Evolutionary conservation across 2,329 filamentous ascomycete species (phyloP).

Genomic region (Colletotrichum sp.): DNA sequence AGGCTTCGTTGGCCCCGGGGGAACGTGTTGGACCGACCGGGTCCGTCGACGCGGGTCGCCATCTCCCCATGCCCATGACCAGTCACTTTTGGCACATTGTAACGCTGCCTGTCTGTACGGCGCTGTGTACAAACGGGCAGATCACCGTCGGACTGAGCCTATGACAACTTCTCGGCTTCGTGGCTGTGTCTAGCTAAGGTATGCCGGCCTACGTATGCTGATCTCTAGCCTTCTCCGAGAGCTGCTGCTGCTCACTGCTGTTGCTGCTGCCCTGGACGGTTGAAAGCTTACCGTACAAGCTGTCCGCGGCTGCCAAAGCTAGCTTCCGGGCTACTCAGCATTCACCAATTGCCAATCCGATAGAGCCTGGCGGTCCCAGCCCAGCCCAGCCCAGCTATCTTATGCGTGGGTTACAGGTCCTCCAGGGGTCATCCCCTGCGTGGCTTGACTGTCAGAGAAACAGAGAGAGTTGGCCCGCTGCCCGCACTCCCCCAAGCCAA

Average conservation of each 20-base stretch:
- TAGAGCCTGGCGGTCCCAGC: neutral
- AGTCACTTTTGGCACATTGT: neutral
- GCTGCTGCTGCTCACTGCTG: neutral
- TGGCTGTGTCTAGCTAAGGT: constrained; percentile 13
- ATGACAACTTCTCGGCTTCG: neutral
- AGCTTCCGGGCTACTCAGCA: neutral
- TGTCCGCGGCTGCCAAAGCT: neutral
- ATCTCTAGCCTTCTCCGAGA: neutral
- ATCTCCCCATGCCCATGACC: neutral
- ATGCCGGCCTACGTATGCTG: constrained; percentile 2
- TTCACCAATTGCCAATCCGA: neutral
- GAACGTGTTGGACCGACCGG: constrained; percentile 18
- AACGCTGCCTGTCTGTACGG: neutral
- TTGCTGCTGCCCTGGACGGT: neutral
- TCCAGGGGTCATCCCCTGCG: constrained; percentile 5
- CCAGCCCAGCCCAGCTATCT: neutral
- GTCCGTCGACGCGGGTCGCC: constrained; percentile 11
- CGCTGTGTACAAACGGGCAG: neutral
- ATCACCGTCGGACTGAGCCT: neutral
- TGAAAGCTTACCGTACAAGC: neutral
- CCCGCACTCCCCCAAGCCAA: constrained; percentile 15
- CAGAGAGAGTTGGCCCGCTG: neutral
- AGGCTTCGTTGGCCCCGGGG: constrained; percentile 9
- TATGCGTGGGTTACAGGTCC: constrained; percentile 4
- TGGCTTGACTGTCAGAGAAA: constrained; percentile 9